phyloP scores from a whole-genome alignment of 805 yeast genomes.

The Ogataea sp. region DNA sequence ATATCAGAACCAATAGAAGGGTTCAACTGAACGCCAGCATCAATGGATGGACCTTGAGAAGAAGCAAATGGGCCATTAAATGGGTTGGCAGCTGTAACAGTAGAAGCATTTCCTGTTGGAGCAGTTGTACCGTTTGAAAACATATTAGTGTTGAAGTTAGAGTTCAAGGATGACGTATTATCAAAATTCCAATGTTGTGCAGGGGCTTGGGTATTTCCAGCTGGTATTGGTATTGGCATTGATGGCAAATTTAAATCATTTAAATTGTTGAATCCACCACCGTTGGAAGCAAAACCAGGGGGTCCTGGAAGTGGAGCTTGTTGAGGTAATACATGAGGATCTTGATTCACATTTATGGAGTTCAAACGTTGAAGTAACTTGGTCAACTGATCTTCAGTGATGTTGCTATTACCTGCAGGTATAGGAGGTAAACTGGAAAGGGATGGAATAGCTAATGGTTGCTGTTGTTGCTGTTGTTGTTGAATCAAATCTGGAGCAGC shows the following conservation, averaged over 20 bases:
- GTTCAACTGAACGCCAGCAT: neutral
- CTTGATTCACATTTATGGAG: slow-evolving; percentile 2
- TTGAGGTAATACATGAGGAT: neutral
- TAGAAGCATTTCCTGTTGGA: neutral
- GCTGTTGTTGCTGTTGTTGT: neutral
- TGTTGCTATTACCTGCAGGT: too few relatives aligned
- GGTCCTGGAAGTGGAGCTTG: slow-evolving; percentile 1
- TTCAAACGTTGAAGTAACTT: slow-evolving; percentile 9
- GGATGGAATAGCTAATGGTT: too few relatives aligned
- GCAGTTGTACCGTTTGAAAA: neutral
- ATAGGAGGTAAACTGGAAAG: too few relatives aligned
- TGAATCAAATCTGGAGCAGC: neutral
- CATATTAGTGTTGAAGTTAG: neutral
- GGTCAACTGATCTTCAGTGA: slow-evolving; percentile 10
- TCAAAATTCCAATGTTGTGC: neutral
- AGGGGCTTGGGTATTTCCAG: neutral
- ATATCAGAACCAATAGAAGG: neutral
- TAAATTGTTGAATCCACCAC: neutral
- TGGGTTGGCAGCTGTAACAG: neutral
- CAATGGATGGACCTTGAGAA: neutral
- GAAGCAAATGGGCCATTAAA: neutral
- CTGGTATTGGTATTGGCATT: too few relatives aligned
- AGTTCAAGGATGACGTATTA: neutral
- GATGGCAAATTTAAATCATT: neutral
- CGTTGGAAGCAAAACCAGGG: neutral